Evolutionary conservation across 2,329 filamentous ascomycete species (phyloP).

Genomic region (Hypoxylon rubiginosum): DNA sequence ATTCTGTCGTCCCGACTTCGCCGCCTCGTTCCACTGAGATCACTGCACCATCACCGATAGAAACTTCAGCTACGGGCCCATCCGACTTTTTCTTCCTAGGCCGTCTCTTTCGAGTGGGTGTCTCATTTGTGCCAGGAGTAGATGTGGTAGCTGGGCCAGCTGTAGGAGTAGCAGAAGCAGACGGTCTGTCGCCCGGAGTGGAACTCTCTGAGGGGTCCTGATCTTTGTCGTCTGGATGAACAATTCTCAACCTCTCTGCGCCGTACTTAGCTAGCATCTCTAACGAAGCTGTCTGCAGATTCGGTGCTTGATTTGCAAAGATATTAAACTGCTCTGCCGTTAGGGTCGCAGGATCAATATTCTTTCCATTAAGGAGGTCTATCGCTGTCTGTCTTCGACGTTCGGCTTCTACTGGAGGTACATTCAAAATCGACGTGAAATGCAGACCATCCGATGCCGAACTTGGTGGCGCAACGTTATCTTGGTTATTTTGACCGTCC

Average conservation of each 20-base stretch:
- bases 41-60: conserved; percentile 48
- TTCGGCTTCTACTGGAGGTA: conserved; percentile 63
- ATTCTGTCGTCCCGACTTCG: conserved; percentile 47
- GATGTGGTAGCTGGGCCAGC: conserved; percentile 17
- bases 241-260: conserved; percentile 68
- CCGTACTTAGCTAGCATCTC: conserved; percentile 70
- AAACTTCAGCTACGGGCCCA: conserved; percentile 29
- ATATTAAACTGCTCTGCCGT: conserved; percentile 70
- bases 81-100: conserved; percentile 47
- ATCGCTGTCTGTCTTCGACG: conserved; percentile 64
- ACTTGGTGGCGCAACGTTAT: conserved; percentile 31
- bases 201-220: conserved; percentile 46
- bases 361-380: conserved; percentile 61
- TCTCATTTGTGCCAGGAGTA: conserved; percentile 40
- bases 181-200: conserved; percentile 41
- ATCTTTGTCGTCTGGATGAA: conserved; percentile 63
- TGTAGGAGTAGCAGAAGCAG: conserved; percentile 30
- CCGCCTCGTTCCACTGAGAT: conserved; percentile 46
- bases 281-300: conserved; percentile 67
- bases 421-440: conserved; percentile 54
- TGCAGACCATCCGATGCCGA: conserved; percentile 35
- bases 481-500: conserved; percentile 24
- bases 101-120: conserved; percentile 48
- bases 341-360: conserved; percentile 66
- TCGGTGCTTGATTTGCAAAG: conserved; percentile 70